A percentile compares a stretch with the other conserved stretches of the same genome.
These are phyloP conservation scores for Pseudogymnoascus sp. DNA, from an alignment of 2,329 filamentous ascomycete species.

Conservation along the genomic window DNA sequence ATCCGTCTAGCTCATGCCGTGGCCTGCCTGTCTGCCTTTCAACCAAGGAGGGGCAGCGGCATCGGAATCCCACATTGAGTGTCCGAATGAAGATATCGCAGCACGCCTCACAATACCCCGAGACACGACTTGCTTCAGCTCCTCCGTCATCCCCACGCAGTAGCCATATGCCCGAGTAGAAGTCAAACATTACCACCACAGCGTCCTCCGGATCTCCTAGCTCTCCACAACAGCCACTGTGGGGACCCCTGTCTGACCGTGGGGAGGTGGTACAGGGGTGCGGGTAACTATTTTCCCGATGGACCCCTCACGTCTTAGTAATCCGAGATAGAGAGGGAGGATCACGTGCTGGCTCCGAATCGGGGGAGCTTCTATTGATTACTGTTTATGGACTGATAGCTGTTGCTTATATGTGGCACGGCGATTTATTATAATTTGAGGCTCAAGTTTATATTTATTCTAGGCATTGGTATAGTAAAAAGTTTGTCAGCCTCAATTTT, in stretches of 20 bases:
- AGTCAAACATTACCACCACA: background rate
- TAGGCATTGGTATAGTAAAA: background rate
- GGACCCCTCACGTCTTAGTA: background rate
- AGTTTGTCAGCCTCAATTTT: background rate
- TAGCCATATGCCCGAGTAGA: background rate
- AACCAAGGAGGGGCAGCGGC: background rate
- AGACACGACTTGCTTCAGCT: background rate
- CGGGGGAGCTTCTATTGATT: background rate
- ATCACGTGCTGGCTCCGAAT: background rate
- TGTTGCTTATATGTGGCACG: background rate
- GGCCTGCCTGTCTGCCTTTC: background rate
- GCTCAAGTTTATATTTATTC: background rate
- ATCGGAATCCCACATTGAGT: background rate
- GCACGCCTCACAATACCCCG: background rate
- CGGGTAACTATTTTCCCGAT: background rate
- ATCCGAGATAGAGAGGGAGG: background rate
- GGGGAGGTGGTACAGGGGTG: background rate
- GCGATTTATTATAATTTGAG: background rate
- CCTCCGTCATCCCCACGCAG: background rate
- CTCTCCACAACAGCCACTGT: constrained; percentile 3
- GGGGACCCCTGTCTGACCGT: background rate
- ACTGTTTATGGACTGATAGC: background rate
- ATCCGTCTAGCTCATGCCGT: background rate
- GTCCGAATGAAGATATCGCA: background rate
- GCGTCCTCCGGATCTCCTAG: background rate